Evolutionary conservation across 371 early-diverging fungal species (phyloP).

Genomic region (Apophysomyces trapeziformis): DNA sequence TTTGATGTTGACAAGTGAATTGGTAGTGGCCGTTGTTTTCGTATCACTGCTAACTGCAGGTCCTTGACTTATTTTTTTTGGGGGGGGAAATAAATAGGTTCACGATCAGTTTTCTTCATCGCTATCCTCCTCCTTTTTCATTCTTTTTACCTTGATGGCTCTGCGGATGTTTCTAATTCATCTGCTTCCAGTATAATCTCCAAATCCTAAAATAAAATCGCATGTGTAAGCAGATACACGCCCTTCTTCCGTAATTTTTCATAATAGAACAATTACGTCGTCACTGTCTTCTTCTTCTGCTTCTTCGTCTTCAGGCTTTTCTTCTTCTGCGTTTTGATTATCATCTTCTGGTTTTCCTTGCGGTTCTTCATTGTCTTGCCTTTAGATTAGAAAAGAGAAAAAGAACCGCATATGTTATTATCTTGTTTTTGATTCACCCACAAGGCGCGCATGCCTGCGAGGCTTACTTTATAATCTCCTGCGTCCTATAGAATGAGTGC

Average conservation of each 20-base stretch:
- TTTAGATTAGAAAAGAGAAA: not conserved
- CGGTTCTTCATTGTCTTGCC: conserved; percentile 15
- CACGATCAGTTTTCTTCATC: not conserved
- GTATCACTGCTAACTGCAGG: conserved; percentile 13
- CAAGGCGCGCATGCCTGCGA: not conserved
- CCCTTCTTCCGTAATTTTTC: not conserved
- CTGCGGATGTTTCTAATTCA: conserved; percentile 28
- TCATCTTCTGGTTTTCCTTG: conserved; percentile 33
- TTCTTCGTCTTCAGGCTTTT: conserved; percentile 28
- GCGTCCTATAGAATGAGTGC: conserved; percentile 12
- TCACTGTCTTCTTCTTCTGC: conserved; percentile 48
- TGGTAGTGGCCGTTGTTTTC: conserved; percentile 13
- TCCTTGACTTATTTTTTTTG: not conserved
- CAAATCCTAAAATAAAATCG: conserved; percentile 50
- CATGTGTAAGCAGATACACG: conserved; percentile 3
- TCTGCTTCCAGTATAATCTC: conserved; percentile 70
- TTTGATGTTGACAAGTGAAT: conserved; percentile 67
- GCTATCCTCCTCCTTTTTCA: conserved; percentile 18
- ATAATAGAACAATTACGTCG: conserved; percentile 36
- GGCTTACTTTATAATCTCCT: conserved; percentile 17
- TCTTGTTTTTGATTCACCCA: no score
- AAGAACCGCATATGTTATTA: no score
- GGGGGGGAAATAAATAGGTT: no score
- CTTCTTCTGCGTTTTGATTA: conserved; percentile 31
- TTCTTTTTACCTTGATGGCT: conserved; percentile 25